A percentile compares a stretch with the other conserved stretches of the same genome.
Conservation (phyloP, 2,329 filamentous ascomycete species). For the Penicillium aurantiogriseum region DNA sequence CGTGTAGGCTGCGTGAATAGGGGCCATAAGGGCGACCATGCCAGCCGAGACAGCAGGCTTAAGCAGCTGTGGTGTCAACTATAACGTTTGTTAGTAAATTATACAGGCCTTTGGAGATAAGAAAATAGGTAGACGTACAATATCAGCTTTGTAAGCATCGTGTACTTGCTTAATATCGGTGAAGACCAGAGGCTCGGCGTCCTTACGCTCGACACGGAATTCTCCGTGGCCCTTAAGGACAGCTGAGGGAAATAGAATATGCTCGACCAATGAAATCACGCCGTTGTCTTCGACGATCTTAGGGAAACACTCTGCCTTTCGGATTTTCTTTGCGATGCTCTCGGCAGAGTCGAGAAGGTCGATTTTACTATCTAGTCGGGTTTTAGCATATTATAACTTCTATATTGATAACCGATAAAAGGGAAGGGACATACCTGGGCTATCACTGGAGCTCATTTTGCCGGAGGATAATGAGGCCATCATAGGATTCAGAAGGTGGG, state of each 20-base stretch:
- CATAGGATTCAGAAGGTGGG: conserved; percentile 82
- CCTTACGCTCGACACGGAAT: conserved; percentile 67
- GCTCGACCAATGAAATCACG: conserved; percentile 80
- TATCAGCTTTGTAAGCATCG: conserved; percentile 75
- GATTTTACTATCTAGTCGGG: conserved; percentile 57
- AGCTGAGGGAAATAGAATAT: conserved; percentile 73
- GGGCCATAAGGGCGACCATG: conserved; percentile 70
- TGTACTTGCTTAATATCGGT: conserved; percentile 70
- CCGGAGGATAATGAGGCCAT: conserved; percentile 77
- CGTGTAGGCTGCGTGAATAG: conserved; percentile 73
- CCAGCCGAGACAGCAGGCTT: conserved; percentile 79
- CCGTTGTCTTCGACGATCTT: conserved; percentile 81
- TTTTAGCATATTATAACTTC: neutral
- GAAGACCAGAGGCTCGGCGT: conserved; percentile 76
- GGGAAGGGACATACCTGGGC: conserved; percentile 22
- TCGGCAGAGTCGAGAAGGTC: conserved; percentile 83
- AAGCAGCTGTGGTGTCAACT: conserved; percentile 80
- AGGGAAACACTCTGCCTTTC: conserved; percentile 78
- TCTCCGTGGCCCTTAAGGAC: conserved; percentile 49
- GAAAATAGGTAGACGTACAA: conserved; percentile 52
- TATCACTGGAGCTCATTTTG: conserved; percentile 81
- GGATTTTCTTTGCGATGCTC: conserved; percentile 74
- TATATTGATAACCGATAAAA: neutral
- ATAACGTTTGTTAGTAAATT: conserved; percentile 10
- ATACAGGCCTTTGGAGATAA: neutral